phyloP scores from a whole-genome alignment of 2,329 filamentous ascomycete genomes.

The Botrytis medusae region DNA sequence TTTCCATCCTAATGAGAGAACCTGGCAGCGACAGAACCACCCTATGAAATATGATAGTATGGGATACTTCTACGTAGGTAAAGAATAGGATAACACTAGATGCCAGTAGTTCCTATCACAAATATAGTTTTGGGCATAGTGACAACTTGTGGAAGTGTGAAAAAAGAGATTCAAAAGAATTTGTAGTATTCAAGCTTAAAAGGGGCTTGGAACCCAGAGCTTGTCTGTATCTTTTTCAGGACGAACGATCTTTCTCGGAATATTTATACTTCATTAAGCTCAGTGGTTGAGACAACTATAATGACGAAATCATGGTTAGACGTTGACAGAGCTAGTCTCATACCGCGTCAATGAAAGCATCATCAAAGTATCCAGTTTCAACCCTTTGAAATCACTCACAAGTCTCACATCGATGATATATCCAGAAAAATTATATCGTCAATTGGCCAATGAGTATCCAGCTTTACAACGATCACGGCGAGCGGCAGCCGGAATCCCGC shows the following conservation, averaged over 20 bases:
- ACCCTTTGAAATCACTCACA: too few relatives aligned
- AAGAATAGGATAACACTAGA: neutral
- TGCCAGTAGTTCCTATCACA: conserved; percentile 1
- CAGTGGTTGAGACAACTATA: neutral
- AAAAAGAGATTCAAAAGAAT: neutral
- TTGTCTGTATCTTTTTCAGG: neutral
- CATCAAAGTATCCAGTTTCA: neutral
- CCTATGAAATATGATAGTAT: conserved; percentile 37
- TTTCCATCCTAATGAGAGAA: conserved; percentile 47
- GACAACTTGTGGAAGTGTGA: neutral
- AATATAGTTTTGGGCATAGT: conserved; percentile 4
- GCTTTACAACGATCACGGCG: neutral
- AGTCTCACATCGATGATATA: too few relatives aligned
- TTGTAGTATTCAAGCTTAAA: neutral
- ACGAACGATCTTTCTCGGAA: neutral
- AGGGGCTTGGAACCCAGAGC: neutral
- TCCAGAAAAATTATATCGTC: neutral
- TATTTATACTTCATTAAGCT: neutral
- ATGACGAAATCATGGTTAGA: neutral
- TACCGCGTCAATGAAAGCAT: neutral
- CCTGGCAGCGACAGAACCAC: conserved; percentile 47
- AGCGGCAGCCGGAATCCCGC: neutral
- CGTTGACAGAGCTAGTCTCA: too few relatives aligned
- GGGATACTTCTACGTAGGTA: neutral
- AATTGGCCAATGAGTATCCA: neutral